Evolutionary conservation across 2,329 filamentous ascomycete species (phyloP), one percentile per base, ranked within the genome.

Genomic region (Stagonosporopsis vannaccii): DNA sequence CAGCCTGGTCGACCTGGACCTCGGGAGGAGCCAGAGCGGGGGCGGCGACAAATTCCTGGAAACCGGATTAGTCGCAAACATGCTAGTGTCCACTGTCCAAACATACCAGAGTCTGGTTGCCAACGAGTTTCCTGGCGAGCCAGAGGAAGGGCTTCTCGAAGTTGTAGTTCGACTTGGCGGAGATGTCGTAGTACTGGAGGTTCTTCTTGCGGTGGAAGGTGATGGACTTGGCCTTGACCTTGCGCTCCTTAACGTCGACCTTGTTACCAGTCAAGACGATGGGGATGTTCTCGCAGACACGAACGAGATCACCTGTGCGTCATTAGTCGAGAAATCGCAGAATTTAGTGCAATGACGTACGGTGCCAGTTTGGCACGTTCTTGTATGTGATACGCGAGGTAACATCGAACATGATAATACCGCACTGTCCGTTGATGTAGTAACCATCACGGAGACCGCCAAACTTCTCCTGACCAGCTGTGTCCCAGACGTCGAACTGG

Each of bases 181-280:
- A 97, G 79, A 98, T 98, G 74, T 98, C 95, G 87, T 99, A 99
- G 88, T 98, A 99, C 84, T 99, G 95, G 49, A 99, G 89, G 84
- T 98, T 99, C 90, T 99, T 99, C 91, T 99, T 99, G 83, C 95
- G 92, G 87, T 99, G 95, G 91, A 99, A 99, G 69, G 95, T 99
- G 82, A 99, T 99, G 78, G 94, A 96, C 91, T 99, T 99, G 78
- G 95, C 95, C 89, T 99, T 99, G 79, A 99, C 95, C 85, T 99
- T 99, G 81, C 95, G 92, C 88, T 99, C 95, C 90, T 99, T 99
- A 67, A 99, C 95, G 76, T 99, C 94, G 80, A 99, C 94, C 88
- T 99, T 99, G 91, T 99, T 99, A 77, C 94, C 94, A 80, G 89
- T 92, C 66, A 99, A 90, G 74, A 98, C 95, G 75, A 99, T 98